phyloP scores from a whole-genome alignment of 2,329 filamentous ascomycete genomes.

The Didymellaceae sp. region DNA sequence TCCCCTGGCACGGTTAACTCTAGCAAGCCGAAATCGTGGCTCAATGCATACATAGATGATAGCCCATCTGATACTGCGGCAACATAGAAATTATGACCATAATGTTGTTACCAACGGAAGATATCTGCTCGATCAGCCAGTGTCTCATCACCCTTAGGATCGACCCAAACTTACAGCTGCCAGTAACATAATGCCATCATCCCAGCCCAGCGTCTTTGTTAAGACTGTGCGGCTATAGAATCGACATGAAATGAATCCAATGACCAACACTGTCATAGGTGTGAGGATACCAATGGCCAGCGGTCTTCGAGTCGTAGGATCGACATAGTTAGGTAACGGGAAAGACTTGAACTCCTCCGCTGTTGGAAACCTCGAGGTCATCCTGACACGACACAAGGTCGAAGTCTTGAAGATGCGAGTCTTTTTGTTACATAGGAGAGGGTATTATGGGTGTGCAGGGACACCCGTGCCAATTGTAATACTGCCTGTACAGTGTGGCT shows the following conservation, averaged over 20 bases:
- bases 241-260: slow-evolving; percentile 27
- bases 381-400: slow-evolving; percentile 13
- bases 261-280: slow-evolving; percentile 29
- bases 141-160: background rate
- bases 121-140: slow-evolving; percentile 13
- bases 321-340: slow-evolving; percentile 39
- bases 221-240: slow-evolving; percentile 36
- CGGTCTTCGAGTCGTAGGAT: slow-evolving; percentile 31
- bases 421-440: slow-evolving; percentile 10
- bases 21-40: background rate
- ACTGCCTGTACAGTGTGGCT: slow-evolving; percentile 3
- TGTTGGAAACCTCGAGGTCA: slow-evolving; percentile 38
- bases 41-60: slow-evolving; percentile 34
- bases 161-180: slow-evolving; percentile 29
- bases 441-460: background rate
- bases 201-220: slow-evolving; percentile 34
- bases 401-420: slow-evolving; percentile 7
- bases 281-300: slow-evolving; percentile 33
- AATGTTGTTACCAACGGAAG: slow-evolving; percentile 32
- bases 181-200: slow-evolving; percentile 38
- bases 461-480: slow-evolving; percentile 2
- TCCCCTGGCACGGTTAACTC: slow-evolving; percentile 28
- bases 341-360: slow-evolving; percentile 33
- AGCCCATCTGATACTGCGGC: slow-evolving; percentile 36
- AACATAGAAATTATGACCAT: slow-evolving; percentile 35